Evolutionary conservation across 768 basidiomycete genomes (phyloP).

Genomic region (Fomitopsis serialis): DNA sequence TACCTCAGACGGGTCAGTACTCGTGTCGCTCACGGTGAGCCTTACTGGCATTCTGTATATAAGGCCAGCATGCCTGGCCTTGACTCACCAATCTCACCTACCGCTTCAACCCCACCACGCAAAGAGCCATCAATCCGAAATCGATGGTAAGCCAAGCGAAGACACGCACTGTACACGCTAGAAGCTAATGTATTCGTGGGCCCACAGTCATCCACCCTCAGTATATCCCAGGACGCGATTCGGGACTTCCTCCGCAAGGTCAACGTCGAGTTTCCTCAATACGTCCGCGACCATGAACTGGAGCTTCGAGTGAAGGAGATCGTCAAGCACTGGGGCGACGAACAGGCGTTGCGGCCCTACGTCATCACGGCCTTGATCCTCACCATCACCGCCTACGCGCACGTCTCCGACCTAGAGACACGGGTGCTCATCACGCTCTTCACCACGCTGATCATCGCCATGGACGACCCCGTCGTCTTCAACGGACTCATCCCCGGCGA

Average conservation of each 20-base stretch:
- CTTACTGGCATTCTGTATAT: too few relatives aligned
- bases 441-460: constrained; percentile 31
- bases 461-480: constrained; percentile 30
- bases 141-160: too few relatives aligned
- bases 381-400: constrained; percentile 9
- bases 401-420: constrained; percentile 16
- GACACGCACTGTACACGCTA: neutral
- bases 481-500: neutral
- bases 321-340: constrained; percentile 1
- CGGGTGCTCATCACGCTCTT: constrained; percentile 34
- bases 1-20: too few relatives aligned
- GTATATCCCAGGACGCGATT: neutral
- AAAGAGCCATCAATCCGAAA: too few relatives aligned
- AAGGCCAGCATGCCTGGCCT: too few relatives aligned
- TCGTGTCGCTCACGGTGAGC: too few relatives aligned
- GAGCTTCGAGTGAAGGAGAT: neutral
- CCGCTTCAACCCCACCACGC: too few relatives aligned
- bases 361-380: constrained; percentile 2
- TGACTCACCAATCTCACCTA: too few relatives aligned
- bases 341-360: neutral
- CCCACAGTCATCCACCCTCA: neutral
- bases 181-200: neutral
- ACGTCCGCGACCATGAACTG: neutral
- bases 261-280: neutral
- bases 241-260: constrained; percentile 1